Base-by-base conservation (phyloP, 1,139 yeast genomes). In the Suhomyces bokatorum region DNA sequence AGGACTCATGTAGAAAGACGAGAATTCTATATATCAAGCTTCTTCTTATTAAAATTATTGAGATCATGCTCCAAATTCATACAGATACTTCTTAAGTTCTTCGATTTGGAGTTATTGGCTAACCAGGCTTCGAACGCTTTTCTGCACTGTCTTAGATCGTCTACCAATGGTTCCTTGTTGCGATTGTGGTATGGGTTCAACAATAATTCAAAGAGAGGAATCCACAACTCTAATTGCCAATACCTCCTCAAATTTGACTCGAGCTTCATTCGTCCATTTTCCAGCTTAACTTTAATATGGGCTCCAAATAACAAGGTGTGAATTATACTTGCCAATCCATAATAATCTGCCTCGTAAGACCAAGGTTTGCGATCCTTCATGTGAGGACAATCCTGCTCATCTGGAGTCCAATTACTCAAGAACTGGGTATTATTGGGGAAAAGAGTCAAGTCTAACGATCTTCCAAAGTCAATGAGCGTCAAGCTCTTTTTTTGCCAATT, bases 261-360 rank as follows among this genome's bases (percentile, higher is more conserved):
- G 17, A 86, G 56, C 15, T 62, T 64, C 41, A 74, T 62, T 3
- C 54, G 57, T 1, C 69, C 69, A 33, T 56, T 57, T 4, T 47
- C 42, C 29, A 58, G 51, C 10, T 59, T 60, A 0, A 80, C 69
- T 42, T 78, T 79, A 27, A 90, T 82, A 47, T 77, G 76, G 31
- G 73, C 71, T 0, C 93, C 91, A 66, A 81, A 87, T 34, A 91
- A 69, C 69, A 91, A 63, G 0, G 85, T 75, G 57, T 90, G 95
- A 1, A 88, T 68, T 0, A 87, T 78, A 29, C 85, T 78, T 0
- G 97, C 97, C 24, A 88, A 53, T 0, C 97, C 97, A 59, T 78
- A 87, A 60, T 89, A 89, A 64, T 91, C 98, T 3, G 87, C 84
- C 57, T 90, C 91, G 58, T 77, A 88, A 3, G 81, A 77, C 96